Percentiles rank a stretch among this genome's conserved stretches.
Evolutionary conservation across 202 grass and related monocot species (phyloP).

Genomic region (Schoenoplectus tabernaemontani): DNA sequence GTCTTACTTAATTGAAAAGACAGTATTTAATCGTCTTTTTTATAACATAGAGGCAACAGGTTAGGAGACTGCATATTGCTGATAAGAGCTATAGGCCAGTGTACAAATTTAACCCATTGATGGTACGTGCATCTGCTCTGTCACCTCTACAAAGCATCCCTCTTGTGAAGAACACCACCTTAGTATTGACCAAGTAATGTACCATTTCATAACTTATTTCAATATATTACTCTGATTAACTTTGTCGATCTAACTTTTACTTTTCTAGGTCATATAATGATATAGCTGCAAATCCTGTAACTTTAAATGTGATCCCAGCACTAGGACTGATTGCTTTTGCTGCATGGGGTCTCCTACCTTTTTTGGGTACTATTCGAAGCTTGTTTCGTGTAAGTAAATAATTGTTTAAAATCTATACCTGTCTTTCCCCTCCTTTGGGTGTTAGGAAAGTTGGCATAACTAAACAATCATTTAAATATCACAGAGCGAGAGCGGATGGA

Average conservation of each 20-base stretch:
- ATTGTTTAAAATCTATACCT: not conserved
- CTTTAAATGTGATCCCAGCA: constrained; percentile 64
- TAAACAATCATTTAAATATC: constrained; percentile 16
- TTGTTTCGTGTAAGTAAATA: constrained; percentile 58
- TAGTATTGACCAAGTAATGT: constrained; percentile 55
- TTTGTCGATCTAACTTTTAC: constrained; percentile 19
- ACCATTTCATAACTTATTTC: constrained; percentile 18
- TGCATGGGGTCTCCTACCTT: constrained; percentile 70
- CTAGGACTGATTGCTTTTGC: constrained; percentile 79
- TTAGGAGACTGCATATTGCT: constrained; percentile 31
- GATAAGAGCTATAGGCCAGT: constrained; percentile 48
- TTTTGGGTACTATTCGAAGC: constrained; percentile 63
- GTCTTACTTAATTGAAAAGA: not conserved
- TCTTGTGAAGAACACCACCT: constrained; percentile 54
- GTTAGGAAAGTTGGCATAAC: not conserved
- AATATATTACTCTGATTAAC: not conserved
- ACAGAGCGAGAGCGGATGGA: constrained; percentile 86
- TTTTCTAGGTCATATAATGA: constrained; percentile 52
- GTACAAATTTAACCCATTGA: constrained; percentile 37
- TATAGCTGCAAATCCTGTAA: constrained; percentile 48
- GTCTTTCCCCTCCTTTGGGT: not conserved
- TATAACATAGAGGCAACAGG: constrained; percentile 47
- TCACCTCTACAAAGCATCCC: constrained; percentile 50
- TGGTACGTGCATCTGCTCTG: constrained; percentile 49
- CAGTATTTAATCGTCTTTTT: constrained; percentile 6